phyloP scores from a whole-genome alignment of 2,329 filamentous ascomycete species.

The Apiospora koreana region DNA sequence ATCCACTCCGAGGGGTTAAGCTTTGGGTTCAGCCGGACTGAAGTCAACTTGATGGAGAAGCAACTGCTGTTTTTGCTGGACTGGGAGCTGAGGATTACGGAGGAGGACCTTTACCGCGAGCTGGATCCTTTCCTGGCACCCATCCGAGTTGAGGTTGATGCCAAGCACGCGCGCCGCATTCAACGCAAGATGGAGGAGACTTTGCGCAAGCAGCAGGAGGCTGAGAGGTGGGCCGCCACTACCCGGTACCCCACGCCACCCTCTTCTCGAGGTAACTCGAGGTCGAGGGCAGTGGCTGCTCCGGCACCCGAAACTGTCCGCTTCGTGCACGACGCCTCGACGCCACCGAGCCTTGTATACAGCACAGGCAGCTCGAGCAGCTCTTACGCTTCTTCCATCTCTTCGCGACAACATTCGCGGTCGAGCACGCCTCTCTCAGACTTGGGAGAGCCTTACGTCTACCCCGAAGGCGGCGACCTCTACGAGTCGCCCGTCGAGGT shows the following conservation, averaged over 20 bases:
- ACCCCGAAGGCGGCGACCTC: slow-evolving; percentile 39
- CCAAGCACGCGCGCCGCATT: slow-evolving; percentile 51
- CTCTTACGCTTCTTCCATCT: slow-evolving; percentile 50
- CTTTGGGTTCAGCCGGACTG: slow-evolving; percentile 91
- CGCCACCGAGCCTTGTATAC: slow-evolving; percentile 50
- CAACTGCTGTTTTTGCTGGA: slow-evolving; percentile 93
- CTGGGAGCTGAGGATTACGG: slow-evolving; percentile 86
- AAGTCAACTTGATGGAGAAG: slow-evolving; percentile 99
- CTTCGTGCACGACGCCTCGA: slow-evolving; percentile 39
- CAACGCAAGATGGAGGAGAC: slow-evolving; percentile 40
- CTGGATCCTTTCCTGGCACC: slow-evolving; percentile 87
- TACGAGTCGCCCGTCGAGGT: slow-evolving; percentile 54
- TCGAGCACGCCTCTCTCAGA: slow-evolving; percentile 54
- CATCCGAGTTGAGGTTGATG: slow-evolving; percentile 65
- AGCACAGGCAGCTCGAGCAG: slow-evolving; percentile 43
- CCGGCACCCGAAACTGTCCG: slow-evolving; percentile 37
- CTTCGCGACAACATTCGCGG: slow-evolving; percentile 47
- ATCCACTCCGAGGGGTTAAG: slow-evolving; percentile 65
- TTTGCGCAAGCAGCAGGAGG: slow-evolving; percentile 45
- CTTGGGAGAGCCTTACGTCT: slow-evolving; percentile 45
- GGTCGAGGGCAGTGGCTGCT: slow-evolving; percentile 39
- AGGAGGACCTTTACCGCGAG: slow-evolving; percentile 83
- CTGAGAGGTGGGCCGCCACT: slow-evolving; percentile 38
- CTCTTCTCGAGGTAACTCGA: slow-evolving; percentile 44
- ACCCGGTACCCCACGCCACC: slow-evolving; percentile 47